Conservation (phyloP, 2,329 filamentous ascomycete genomes). For the Cryphonectria carpinicola region DNA sequence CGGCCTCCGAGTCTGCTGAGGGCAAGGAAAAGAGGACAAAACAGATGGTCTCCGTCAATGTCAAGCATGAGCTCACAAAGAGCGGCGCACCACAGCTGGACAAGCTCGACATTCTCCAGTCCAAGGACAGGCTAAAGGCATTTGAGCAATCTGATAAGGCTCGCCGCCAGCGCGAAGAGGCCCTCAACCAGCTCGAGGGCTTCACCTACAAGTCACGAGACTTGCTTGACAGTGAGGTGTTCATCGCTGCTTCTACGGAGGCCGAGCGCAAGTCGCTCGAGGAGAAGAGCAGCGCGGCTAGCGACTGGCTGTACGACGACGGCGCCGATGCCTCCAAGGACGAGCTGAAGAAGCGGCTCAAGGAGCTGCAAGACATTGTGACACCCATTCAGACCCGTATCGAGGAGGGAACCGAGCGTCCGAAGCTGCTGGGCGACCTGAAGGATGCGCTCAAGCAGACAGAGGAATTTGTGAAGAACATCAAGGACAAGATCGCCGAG, state of each 20-base stretch:
- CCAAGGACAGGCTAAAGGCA: conserved; percentile 74
- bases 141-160: conserved; percentile 86
- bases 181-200: conserved; percentile 88
- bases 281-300: conserved; percentile 67
- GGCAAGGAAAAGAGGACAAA: conserved; percentile 62
- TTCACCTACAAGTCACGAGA: conserved; percentile 91
- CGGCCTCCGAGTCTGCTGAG: conserved; percentile 54
- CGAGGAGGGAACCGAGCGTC: conserved; percentile 72
- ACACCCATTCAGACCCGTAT: conserved; percentile 76
- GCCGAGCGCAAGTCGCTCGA: conserved; percentile 70
- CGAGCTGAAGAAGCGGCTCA: conserved; percentile 75
- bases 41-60: conserved; percentile 59
- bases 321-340: conserved; percentile 76
- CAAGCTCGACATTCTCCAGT: conserved; percentile 51
- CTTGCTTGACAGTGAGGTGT: conserved; percentile 76
- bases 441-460: conserved; percentile 74
- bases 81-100: conserved; percentile 54
- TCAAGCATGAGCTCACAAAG: conserved; percentile 55
- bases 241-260: conserved; percentile 71
- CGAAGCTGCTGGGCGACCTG: conserved; percentile 68
- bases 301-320: conserved; percentile 91
- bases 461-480: conserved; percentile 68
- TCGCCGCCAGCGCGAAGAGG: conserved; percentile 78
- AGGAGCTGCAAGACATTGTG: conserved; percentile 77
- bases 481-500: conserved; percentile 71